Evolutionary conservation across 1,284 basidiomycete species (phyloP).

Genomic region (Cystobasidium sp.): DNA sequence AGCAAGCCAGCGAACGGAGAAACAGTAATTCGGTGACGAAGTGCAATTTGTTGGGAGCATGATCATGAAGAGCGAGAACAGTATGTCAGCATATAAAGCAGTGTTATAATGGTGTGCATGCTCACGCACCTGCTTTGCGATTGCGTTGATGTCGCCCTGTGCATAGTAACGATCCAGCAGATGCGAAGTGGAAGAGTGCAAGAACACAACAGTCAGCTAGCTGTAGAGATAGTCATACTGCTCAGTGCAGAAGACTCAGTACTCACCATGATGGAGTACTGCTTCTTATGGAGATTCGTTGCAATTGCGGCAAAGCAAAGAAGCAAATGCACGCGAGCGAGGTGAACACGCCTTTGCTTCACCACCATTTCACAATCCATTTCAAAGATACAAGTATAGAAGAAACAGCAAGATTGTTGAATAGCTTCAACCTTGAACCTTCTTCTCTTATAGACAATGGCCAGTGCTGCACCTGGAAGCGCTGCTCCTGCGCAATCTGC

Average conservation of each 20-base stretch:
- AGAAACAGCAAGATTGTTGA: not conserved
- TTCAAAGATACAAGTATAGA: too few species aligned
- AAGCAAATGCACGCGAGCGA: not conserved
- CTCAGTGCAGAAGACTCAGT: not conserved
- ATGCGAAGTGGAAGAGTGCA: too few species aligned
- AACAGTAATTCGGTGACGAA: too few species aligned
- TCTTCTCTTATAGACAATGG: not conserved
- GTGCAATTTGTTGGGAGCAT: too few species aligned
- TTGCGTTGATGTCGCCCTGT: constrained; percentile 73
- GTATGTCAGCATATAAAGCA: too few species aligned
- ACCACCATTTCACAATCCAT: not conserved
- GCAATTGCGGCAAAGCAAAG: constrained; percentile 21
- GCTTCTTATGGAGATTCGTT: not conserved
- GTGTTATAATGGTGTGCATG: too few species aligned
- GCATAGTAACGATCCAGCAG: not conserved
- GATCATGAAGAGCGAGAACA: too few species aligned
- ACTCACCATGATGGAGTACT: not conserved
- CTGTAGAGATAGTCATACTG: too few species aligned
- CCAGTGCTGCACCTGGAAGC: constrained; percentile 11
- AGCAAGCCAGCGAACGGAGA: too few species aligned
- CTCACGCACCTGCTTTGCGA: constrained; percentile 58
- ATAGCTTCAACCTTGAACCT: too few species aligned
- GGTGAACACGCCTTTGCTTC: not conserved
- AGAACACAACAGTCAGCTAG: too few species aligned
- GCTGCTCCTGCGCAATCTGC: constrained; percentile 24